Evolutionary conservation across 441 rosid species (phyloP), one percentile per base, ranked within the genome.

Genomic region (Erodium chrysanthum): DNA sequence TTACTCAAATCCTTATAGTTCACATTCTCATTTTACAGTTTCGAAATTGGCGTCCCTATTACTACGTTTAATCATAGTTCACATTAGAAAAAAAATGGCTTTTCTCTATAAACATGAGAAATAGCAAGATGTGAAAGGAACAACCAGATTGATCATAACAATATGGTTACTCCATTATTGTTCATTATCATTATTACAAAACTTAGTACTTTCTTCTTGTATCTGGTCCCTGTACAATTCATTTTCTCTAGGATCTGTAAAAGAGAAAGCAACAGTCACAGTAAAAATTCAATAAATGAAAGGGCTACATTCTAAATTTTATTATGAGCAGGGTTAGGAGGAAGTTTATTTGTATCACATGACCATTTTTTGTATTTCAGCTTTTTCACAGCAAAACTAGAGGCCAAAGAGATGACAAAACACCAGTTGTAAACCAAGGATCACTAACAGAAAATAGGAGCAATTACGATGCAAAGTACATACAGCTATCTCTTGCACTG

Each of bases 401-500:
- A 60, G 29, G 37, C 7, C 33, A 37, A 25, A 61, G 14, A 31
- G 20, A 63, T 37, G 14, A 23, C 48, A 40, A 52, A 31, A 31
- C 35, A 31, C 35, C 35, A 31, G 2, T 4, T 31, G 5, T 1
- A 25, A 31, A 31, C 35, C 35, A 31, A 31, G 4, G 35, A 31
- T 31, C 35, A 31, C 5, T 6, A 31, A 6, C 35, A 31, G 35
- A 31, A 31, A 5, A 31, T 31, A 31, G 35, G 35, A 31, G 35
- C 2, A 31, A 31, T 31, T 31, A 31, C 4, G 6, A 31, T 31
- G 35, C 35, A 31, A 31, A 71, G 59, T 25, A 71, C 15, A 46
- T 85, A 89, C 98, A 71, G 66, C 85, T 66, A 93, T 93, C 79
- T 86, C 88, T 68, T 76, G 80, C 70, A 85, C 76, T 21, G 93